phyloP scores from a whole-genome alignment of 257 asterid genomes.

The Solanum microdontum region DNA sequence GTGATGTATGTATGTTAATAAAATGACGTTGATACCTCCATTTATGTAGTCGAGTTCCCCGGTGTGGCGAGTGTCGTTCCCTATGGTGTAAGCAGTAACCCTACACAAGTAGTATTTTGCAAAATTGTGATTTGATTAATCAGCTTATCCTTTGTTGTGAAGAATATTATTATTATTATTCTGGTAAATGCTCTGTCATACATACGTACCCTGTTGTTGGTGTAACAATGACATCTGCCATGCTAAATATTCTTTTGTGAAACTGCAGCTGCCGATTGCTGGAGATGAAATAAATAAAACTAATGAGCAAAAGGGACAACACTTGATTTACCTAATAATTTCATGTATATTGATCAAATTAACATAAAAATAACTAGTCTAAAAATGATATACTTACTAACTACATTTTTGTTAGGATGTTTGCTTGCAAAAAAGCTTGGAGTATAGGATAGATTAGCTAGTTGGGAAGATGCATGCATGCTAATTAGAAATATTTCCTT shows the following conservation, averaged over 20 bases:
- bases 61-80: conserved; percentile 46
- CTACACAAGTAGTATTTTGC: conserved; percentile 16
- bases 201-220: conserved; percentile 63
- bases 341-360: not conserved
- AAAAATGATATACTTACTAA: too few relatives aligned
- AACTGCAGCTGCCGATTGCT: conserved; percentile 65
- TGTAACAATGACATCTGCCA: conserved; percentile 76
- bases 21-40: conserved; percentile 66
- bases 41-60: conserved; percentile 92
- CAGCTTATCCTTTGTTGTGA: too few relatives aligned
- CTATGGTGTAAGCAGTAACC: conserved; percentile 66
- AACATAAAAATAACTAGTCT: not conserved
- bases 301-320: not conserved
- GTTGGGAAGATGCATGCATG: not conserved
- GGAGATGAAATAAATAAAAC: not conserved
- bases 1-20: not conserved
- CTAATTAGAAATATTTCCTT: not conserved
- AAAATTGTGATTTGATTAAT: not conserved
- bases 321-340: not conserved
- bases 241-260: conserved; percentile 52
- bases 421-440: not conserved
- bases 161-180: too few relatives aligned
- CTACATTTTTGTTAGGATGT: not conserved
- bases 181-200: too few relatives aligned
- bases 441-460: not conserved